A percentile compares a stretch with the other conserved stretches of the same genome.
Conservation (phyloP, 257 asterid genomes). For the Forsythia viridissima region DNA sequence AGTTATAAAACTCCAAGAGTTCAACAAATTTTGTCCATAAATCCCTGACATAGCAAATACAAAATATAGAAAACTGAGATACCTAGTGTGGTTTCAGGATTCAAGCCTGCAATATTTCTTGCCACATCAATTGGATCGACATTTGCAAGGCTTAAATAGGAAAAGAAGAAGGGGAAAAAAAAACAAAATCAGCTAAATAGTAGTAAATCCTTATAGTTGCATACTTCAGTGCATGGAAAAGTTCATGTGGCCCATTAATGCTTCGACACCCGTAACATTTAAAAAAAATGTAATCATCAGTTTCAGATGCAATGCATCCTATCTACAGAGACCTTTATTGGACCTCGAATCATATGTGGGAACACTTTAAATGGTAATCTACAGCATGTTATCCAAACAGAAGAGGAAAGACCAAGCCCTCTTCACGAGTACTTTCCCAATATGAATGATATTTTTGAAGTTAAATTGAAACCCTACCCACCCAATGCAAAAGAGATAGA, state of each 20-base stretch:
- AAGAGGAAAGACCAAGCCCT: not conserved
- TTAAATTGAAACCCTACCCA: slow-evolving; percentile 1
- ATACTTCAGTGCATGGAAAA: slow-evolving; percentile 9
- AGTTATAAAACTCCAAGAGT: slow-evolving; percentile 6
- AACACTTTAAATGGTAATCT: slow-evolving; percentile 18
- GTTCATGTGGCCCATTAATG: slow-evolving; percentile 7
- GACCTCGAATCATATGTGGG: not conserved
- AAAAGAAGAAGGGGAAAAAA: slow-evolving; percentile 12
- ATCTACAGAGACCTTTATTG: not conserved
- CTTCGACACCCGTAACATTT: slow-evolving; percentile 9
- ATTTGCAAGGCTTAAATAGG: slow-evolving; percentile 84
- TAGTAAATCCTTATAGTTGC: slow-evolving; percentile 8
- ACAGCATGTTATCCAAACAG: not conserved
- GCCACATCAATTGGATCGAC: slow-evolving; percentile 98
- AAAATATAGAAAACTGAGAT: slow-evolving; percentile 19
- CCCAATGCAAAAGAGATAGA: not conserved
- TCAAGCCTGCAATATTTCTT: slow-evolving; percentile 71
- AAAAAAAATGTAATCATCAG: slow-evolving; percentile 10
- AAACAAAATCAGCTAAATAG: slow-evolving; percentile 18
- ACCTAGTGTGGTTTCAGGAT: slow-evolving; percentile 99
- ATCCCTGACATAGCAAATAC: slow-evolving; percentile 1
- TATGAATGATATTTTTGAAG: not conserved
- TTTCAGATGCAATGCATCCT: not conserved
- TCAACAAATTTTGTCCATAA: slow-evolving; percentile 8
- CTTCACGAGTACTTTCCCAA: slow-evolving; percentile 1